Conservation (phyloP, 768 basidiomycete genomes). For the Gloeostereum incarnatum region DNA sequence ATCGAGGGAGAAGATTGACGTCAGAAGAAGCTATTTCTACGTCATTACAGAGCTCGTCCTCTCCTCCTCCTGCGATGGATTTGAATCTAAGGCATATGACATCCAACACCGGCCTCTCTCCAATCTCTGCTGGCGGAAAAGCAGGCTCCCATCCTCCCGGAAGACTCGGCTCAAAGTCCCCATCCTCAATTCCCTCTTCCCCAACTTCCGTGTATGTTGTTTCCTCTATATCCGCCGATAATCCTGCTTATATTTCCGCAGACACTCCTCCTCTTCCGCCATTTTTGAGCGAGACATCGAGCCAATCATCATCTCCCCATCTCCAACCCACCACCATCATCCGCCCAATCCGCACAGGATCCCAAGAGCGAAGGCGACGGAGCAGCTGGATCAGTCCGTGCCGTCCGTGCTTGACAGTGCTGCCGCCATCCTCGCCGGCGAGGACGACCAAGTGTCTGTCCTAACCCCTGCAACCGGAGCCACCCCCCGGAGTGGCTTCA, state of each 20-base stretch:
- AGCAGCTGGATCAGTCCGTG: slow-evolving; percentile 68
- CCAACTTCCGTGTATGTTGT: slow-evolving; percentile 65
- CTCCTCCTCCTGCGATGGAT: slow-evolving; percentile 24
- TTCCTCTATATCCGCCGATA: not conserved
- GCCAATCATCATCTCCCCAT: slow-evolving; percentile 30
- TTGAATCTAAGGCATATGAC: slow-evolving; percentile 54
- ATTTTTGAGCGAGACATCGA: slow-evolving; percentile 93
- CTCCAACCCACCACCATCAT: slow-evolving; percentile 15
- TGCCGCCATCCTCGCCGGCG: slow-evolving; percentile 56
- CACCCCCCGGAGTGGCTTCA: slow-evolving; percentile 4
- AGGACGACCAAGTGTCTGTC: slow-evolving; percentile 53
- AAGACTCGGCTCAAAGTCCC: slow-evolving; percentile 53
- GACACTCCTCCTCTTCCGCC: slow-evolving; percentile 75
- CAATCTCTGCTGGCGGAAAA: slow-evolving; percentile 15
- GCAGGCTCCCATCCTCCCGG: slow-evolving; percentile 41
- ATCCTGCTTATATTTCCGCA: slow-evolving; percentile 6
- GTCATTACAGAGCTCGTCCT: not conserved
- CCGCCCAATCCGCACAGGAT: slow-evolving; percentile 62
- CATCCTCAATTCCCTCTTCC: slow-evolving; percentile 69
- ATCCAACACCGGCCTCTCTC: slow-evolving; percentile 33
- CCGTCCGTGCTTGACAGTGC: slow-evolving; percentile 84
- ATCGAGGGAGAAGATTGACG: too few species aligned
- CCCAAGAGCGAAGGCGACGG: slow-evolving; percentile 61
- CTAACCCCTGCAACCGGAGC: slow-evolving; percentile 34
- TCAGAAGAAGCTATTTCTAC: too few species aligned